Base-by-base conservation (phyloP, 208 protist species). In the Novymonas esmeraldas region DNA sequence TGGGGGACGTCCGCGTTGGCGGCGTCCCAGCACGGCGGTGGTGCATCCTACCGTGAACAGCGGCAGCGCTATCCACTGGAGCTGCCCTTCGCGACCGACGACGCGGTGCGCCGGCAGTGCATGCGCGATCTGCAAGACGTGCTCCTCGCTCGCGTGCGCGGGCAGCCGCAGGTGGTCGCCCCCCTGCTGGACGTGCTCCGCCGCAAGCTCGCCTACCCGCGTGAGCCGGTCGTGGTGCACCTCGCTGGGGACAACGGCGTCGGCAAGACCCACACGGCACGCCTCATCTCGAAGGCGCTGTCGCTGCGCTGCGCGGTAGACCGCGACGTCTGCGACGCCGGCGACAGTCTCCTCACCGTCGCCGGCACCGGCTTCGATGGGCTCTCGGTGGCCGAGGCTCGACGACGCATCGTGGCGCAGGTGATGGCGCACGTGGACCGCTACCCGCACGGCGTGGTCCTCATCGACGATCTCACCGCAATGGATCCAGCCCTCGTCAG, bases 181-280 rank as follows among this genome's bases (percentile, higher is more conserved):
- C 61, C 70, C 16, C 78, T 95, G 56, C 58, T 78, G 29, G 70
- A 71, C 6, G 60, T 79, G n/a, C 56, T 95, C 46, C 67, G 79
- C 3, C 67, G 70, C 16, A 95, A 95, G 70, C 54, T 95, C 9
- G 55, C 73, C 5, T 76, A 67, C 58, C 82, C 85, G 38, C 31
- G 61, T 7, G 78, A 89, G 68, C 85, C 85, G 10, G 78, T 93
- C 42, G 82, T 96, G 9, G 70, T 96, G 29, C 87, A 91, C 73
- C 81, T 92, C 18, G 88, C 85, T 6, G 91, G 91, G 0, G 91
- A 96, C 58, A 93, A 93, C 42, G 87, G 84, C 6, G 87, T 92
- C 16, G 90, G 90, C 55, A 95, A 93, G 71, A 94, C 76, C 3
- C 69, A 83, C 66, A 92, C 81, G 0, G 89, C 85, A 4, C 76